These are phyloP conservation scores for Avena insularis DNA, from an alignment of 176 grass and related monocot species.

Conservation along the genomic window DNA sequence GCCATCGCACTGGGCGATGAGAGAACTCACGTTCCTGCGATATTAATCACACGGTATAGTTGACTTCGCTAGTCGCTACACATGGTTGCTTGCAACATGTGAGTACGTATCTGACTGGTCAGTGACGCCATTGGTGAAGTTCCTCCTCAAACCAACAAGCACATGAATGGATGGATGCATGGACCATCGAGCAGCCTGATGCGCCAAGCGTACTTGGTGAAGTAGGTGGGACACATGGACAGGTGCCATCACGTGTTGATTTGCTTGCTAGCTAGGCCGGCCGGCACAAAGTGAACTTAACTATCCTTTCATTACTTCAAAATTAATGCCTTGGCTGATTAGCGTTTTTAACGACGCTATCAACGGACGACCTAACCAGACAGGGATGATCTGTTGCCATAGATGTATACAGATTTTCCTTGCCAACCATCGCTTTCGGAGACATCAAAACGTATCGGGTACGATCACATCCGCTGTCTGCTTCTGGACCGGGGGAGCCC, in stretches of 20 bases:
- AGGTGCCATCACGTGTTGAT: constrained; percentile 41
- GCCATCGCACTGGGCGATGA: no score
- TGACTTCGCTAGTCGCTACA: no score
- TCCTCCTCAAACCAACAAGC: no score
- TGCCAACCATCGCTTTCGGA: neutral
- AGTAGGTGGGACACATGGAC: neutral
- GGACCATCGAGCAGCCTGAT: neutral
- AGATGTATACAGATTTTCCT: neutral
- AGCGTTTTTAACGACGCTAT: neutral
- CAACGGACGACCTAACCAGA: neutral
- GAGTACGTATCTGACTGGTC: no score
- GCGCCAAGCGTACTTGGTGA: neutral
- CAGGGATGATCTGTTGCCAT: neutral
- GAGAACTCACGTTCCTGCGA: no score
- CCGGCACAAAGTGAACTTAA: neutral
- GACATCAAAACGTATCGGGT: constrained; percentile 2
- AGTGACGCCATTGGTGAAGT: no score
- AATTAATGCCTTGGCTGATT: neutral
- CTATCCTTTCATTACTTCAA: neutral
- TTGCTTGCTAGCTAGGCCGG: neutral
- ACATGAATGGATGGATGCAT: neutral
- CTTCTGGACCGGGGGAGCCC: neutral
- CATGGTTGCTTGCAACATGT: no score
- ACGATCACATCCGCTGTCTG: neutral
- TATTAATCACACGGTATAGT: no score